phyloP scores from a whole-genome alignment of 805 yeast species.

The Ogataea corticis region DNA sequence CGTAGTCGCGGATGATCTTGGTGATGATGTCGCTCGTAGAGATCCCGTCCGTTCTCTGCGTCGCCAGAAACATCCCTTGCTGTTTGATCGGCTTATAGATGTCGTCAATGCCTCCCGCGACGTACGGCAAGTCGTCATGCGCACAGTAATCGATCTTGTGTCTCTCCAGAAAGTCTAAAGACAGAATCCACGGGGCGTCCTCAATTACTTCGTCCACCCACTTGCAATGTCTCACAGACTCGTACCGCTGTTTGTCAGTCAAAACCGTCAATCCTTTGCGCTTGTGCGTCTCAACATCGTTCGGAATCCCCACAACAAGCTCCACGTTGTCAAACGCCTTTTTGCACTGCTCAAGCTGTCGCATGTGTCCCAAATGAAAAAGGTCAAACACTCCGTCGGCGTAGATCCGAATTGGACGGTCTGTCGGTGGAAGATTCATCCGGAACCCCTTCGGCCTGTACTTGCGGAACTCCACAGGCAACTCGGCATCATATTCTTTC shows the following conservation, averaged over 20 bases:
- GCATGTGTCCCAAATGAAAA: constrained; percentile 97
- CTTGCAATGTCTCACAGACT: constrained; percentile 86
- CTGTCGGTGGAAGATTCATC: constrained; percentile 80
- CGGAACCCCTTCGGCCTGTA: constrained; percentile 78
- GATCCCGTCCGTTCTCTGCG: constrained; percentile 96
- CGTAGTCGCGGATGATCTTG: constrained; percentile 92
- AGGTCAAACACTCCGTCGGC: constrained; percentile 98
- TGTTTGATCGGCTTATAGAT: constrained; percentile 91
- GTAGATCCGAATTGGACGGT: constrained; percentile 87
- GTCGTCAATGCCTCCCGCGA: constrained; percentile 84
- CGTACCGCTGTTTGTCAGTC: constrained; percentile 83
- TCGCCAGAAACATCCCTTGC: constrained; percentile 85
- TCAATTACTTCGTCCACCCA: constrained; percentile 99
- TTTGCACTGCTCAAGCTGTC: constrained; percentile 95
- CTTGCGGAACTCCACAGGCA: constrained; percentile 71
- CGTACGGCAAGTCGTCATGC: constrained; percentile 96
- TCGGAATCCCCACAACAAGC: constrained; percentile 89
- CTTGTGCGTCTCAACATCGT: constrained; percentile 86
- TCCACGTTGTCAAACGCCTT: constrained; percentile 83
- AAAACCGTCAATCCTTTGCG: constrained; percentile 92
- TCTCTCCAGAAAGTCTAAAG: constrained; percentile 71
- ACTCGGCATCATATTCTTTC: constrained; percentile 55
- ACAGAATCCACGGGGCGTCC: constrained; percentile 94
- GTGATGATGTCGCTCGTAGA: constrained; percentile 96
- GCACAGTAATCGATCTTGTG: constrained; percentile 95